Evolutionary conservation across 768 basidiomycete species (phyloP).

Genomic region (Cystoderma amianthinum): DNA sequence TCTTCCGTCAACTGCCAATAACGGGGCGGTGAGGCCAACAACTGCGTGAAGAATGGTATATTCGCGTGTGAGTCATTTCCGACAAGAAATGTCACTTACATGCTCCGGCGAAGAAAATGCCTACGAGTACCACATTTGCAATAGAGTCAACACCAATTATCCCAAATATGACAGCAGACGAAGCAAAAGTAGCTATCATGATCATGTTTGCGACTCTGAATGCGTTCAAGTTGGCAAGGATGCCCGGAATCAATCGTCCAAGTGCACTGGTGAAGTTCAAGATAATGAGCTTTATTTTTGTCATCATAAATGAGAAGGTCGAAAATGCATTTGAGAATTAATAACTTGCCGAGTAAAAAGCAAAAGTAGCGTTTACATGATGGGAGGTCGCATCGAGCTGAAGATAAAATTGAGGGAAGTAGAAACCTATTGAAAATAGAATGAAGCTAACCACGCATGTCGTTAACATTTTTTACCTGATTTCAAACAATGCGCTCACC

Average conservation of each 20-base stretch:
- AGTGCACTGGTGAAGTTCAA: background rate
- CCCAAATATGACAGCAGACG: background rate
- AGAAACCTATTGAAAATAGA: background rate
- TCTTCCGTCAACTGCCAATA: background rate
- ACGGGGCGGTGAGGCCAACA: background rate
- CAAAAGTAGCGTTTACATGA: background rate
- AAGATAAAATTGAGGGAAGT: background rate
- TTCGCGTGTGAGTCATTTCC: background rate
- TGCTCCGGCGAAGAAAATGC: background rate
- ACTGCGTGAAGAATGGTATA: background rate
- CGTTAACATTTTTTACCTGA: background rate
- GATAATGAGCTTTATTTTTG: background rate
- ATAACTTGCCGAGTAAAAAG: background rate
- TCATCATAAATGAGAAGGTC: background rate
- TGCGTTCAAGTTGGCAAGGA: background rate
- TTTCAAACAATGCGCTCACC: background rate
- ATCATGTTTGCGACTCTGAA: background rate
- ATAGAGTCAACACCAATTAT: background rate
- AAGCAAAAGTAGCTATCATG: background rate
- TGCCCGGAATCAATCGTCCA: background rate
- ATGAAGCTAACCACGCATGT: background rate
- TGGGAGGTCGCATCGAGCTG: background rate
- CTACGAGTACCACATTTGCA: background rate
- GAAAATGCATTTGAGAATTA: background rate
- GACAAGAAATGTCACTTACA: background rate